phyloP scores from a whole-genome alignment of 2,329 filamentous ascomycete species.

The Cladosporium sp. region DNA sequence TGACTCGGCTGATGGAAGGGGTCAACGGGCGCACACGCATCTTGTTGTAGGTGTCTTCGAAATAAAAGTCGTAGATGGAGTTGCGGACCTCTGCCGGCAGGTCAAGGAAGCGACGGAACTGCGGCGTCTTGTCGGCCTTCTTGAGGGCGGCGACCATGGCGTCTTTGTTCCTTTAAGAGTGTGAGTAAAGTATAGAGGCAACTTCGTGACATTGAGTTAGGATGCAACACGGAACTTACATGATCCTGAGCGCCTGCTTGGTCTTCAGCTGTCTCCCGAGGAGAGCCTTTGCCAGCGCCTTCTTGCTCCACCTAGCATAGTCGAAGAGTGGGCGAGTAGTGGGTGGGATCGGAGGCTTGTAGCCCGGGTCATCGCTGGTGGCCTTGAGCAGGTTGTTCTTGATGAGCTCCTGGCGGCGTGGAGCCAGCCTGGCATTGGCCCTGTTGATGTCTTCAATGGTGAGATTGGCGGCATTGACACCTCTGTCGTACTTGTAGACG shows the following conservation, averaged over 20 bases:
- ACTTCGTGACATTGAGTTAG: not conserved
- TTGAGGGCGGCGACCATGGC: not conserved
- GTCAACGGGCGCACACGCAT: not conserved
- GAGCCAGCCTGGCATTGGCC: not conserved
- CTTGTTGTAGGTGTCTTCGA: not conserved
- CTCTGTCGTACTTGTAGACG: not conserved
- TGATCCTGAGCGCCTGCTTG: not conserved
- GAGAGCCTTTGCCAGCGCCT: not conserved
- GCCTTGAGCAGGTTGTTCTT: not conserved
- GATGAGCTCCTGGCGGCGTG: not conserved
- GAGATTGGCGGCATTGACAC: constrained; percentile 5
- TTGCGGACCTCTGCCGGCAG: constrained; percentile 13
- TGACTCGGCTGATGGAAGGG: constrained; percentile 2
- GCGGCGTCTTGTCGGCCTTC: not conserved
- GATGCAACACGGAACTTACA: not conserved
- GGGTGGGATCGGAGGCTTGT: not conserved
- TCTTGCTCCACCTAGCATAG: not conserved
- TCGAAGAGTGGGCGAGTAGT: not conserved
- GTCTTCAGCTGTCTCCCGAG: not conserved
- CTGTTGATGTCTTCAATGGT: not conserved
- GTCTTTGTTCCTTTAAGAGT: not conserved
- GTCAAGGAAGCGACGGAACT: constrained; percentile 1
- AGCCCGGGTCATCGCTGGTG: not conserved
- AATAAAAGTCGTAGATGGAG: constrained; percentile 1
- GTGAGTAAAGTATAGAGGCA: not conserved